A percentile compares a stretch with the other conserved stretches of the same genome.
Conservation (phyloP, 306 rosid species). For the Medicago lupulina region DNA sequence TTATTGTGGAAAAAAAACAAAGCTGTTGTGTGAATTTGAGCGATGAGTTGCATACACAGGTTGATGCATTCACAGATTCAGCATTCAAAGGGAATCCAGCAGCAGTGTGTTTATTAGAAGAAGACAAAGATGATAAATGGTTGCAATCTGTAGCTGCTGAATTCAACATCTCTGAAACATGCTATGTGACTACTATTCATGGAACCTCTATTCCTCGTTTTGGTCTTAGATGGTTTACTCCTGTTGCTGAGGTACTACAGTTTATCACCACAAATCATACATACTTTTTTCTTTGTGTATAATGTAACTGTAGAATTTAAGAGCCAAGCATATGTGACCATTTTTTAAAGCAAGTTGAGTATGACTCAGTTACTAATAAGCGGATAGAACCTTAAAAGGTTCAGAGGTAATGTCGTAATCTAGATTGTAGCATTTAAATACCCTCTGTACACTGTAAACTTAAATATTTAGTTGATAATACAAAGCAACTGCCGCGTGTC, state of each 20-base stretch:
- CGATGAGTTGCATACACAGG: constrained; percentile 40
- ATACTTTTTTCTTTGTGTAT: no score
- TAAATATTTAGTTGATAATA: no score
- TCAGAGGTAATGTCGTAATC: no score
- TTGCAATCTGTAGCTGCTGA: constrained; percentile 64
- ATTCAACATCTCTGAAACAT: constrained; percentile 64
- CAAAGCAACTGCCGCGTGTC: no score
- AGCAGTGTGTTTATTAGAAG: constrained; percentile 69
- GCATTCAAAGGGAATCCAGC: constrained; percentile 85
- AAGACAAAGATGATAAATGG: constrained; percentile 63
- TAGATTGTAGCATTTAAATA: no score
- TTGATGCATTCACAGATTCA: constrained; percentile 74
- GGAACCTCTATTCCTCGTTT: constrained; percentile 56
- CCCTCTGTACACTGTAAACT: no score
- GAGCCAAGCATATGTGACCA: no score
- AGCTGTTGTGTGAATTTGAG: not conserved
- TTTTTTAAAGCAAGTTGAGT: no score
- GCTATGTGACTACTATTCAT: constrained; percentile 53
- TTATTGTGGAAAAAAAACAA: not conserved
- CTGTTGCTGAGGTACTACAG: constrained; percentile 50
- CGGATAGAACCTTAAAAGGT: no score
- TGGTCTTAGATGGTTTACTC: constrained; percentile 85
- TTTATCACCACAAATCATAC: no score
- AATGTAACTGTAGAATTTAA: no score
- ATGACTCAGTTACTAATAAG: no score